Evolutionary conservation across 2,329 filamentous ascomycete species (phyloP).

Genomic region (Penicillium sp.): DNA sequence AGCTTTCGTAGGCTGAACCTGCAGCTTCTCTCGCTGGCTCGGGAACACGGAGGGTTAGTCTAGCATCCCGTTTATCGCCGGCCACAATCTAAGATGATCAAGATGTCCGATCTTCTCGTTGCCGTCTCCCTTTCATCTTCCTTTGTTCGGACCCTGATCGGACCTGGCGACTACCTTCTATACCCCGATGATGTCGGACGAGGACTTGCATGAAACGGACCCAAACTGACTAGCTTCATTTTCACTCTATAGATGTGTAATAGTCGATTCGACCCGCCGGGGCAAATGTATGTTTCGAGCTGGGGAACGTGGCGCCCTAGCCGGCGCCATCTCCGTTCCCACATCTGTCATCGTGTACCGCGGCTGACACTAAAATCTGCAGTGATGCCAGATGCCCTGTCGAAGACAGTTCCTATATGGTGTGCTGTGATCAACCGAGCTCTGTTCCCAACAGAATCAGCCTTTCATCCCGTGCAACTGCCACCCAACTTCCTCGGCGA

Average conservation of each 20-base stretch:
- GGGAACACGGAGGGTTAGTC: slow-evolving; percentile 59
- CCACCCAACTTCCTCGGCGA: slow-evolving; percentile 67
- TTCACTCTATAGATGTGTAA: slow-evolving; percentile 50
- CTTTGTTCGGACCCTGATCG: background rate
- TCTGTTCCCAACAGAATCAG: slow-evolving; percentile 60
- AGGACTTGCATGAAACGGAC: background rate
- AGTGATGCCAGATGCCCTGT: slow-evolving; percentile 90
- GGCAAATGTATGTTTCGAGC: slow-evolving; percentile 64
- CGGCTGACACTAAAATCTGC: slow-evolving; percentile 18
- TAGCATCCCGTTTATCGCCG: slow-evolving; percentile 20
- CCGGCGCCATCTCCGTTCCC: background rate
- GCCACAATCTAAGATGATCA: background rate
- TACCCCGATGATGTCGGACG: background rate
- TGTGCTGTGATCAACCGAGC: slow-evolving; percentile 76
- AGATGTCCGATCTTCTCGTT: background rate
- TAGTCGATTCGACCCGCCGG: slow-evolving; percentile 87
- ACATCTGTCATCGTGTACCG: slow-evolving; percentile 6
- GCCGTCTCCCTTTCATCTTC: background rate
- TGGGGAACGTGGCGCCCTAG: background rate
- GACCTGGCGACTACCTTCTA: background rate
- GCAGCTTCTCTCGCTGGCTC: slow-evolving; percentile 68
- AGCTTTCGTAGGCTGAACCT: slow-evolving; percentile 80
- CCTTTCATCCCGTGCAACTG: slow-evolving; percentile 58
- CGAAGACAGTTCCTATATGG: slow-evolving; percentile 93
- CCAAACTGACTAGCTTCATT: slow-evolving; percentile 9